phyloP scores from a whole-genome alignment of 345 rosid genomes.

The Brassica cretica region DNA sequence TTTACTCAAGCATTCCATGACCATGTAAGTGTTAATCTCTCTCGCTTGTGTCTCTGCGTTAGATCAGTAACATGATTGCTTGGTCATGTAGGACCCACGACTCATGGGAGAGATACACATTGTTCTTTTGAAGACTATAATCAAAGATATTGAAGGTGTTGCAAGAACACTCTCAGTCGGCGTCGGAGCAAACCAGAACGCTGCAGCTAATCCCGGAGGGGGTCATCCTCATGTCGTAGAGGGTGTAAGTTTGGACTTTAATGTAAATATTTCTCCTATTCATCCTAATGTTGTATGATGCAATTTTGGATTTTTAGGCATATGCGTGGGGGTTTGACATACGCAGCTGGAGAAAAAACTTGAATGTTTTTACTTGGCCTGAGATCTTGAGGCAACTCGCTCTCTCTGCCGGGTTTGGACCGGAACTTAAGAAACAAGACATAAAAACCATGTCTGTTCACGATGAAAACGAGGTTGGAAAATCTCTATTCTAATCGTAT shows the following conservation, averaged over 20 bases:
- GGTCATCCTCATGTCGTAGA: constrained; percentile 87
- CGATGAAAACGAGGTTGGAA: constrained; percentile 66
- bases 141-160: constrained; percentile 88
- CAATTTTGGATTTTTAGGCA: constrained; percentile 49
- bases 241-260: constrained; percentile 57
- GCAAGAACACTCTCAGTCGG: constrained; percentile 55
- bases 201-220: constrained; percentile 75
- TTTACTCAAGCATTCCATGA: constrained; percentile 90
- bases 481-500: neutral
- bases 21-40: constrained; percentile 50
- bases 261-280: neutral
- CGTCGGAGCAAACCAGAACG: constrained; percentile 62
- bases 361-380: constrained; percentile 86
- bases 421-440: constrained; percentile 60
- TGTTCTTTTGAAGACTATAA: constrained; percentile 63
- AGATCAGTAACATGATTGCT: constrained; percentile 7
- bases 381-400: constrained; percentile 86
- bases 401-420: constrained; percentile 84
- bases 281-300: constrained; percentile 10
- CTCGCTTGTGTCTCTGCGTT: neutral
- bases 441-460: constrained; percentile 47
- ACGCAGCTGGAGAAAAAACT: constrained; percentile 69
- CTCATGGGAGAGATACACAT: constrained; percentile 82
- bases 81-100: constrained; percentile 65
- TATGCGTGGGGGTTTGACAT: constrained; percentile 94